Conservation (phyloP, 176 grass and related monocot genomes). For the Sorghum bicolor region DNA sequence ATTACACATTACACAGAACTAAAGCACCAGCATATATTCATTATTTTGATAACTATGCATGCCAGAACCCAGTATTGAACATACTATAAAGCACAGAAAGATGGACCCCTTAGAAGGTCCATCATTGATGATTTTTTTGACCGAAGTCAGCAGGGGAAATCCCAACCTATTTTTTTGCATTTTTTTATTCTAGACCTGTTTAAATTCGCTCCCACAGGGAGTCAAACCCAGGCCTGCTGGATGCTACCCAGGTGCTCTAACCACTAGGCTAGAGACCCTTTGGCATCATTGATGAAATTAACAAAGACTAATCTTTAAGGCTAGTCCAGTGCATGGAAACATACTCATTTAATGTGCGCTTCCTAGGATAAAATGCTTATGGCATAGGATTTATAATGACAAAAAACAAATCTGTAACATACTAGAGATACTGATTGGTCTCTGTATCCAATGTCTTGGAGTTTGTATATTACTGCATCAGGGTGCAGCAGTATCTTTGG, state of each 20-base stretch:
- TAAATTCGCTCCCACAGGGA: no score
- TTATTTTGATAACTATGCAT: background rate
- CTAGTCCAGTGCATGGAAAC: background rate
- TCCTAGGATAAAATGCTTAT: background rate
- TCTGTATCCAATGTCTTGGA: background rate
- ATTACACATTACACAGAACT: background rate
- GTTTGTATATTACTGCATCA: background rate
- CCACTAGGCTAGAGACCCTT: no score
- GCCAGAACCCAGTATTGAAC: background rate
- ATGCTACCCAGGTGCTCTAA: no score
- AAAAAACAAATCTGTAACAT: background rate
- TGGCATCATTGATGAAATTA: slow-evolving; percentile 9
- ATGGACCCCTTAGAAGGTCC: background rate
- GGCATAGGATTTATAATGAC: background rate
- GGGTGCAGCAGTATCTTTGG: background rate
- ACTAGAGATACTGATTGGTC: background rate
- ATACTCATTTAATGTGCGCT: background rate
- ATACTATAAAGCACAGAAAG: background rate
- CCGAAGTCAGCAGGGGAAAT: no score
- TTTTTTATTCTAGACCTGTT: no score
- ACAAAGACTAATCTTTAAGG: background rate
- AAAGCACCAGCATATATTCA: background rate
- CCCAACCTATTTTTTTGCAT: no score
- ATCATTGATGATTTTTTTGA: background rate
- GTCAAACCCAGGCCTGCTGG: no score